These are phyloP conservation scores for Phialophora macrospora DNA, from an alignment of 2,329 filamentous ascomycete species.

Conservation along the genomic window DNA sequence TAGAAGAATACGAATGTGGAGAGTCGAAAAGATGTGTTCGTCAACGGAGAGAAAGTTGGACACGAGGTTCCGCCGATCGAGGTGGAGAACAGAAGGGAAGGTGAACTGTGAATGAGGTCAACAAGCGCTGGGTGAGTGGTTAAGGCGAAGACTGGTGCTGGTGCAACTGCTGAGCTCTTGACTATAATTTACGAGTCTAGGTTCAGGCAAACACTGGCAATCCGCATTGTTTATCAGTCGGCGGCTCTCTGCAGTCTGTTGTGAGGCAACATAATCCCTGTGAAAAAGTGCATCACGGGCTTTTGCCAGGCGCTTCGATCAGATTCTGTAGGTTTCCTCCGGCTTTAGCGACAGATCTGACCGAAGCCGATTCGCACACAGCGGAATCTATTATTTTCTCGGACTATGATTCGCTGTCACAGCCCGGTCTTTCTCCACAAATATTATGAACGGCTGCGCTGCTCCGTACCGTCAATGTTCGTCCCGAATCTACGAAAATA, in stretches of 20 bases:
- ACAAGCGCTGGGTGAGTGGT: neutral
- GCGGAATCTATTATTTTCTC: neutral
- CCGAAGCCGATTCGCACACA: neutral
- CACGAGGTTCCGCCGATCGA: conserved; percentile 4
- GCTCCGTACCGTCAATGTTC: neutral
- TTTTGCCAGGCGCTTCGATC: conserved; percentile 4
- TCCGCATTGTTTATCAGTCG: conserved; percentile 4
- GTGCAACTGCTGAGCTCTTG: neutral
- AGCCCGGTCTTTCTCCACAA: neutral
- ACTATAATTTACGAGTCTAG: neutral
- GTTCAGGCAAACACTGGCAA: conserved; percentile 2
- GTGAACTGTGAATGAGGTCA: neutral
- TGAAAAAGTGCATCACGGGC: conserved; percentile 1
- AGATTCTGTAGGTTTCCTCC: conserved; percentile 5
- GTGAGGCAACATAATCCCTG: conserved; percentile 6
- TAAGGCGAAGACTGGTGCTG: neutral
- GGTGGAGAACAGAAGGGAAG: conserved; percentile 4
- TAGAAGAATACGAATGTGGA: neutral
- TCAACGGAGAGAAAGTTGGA: conserved; percentile 4
- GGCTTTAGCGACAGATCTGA: conserved; percentile 6
- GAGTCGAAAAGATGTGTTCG: conserved; percentile 14
- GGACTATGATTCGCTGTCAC: neutral
- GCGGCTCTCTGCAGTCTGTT: conserved; percentile 1
- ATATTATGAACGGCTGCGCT: neutral
- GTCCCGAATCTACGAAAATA: neutral